Percentiles rank a stretch among this genome's conserved stretches.
phyloP scores from a whole-genome alignment of 2,329 filamentous ascomycete genomes.

The Ophiostoma piceae region DNA sequence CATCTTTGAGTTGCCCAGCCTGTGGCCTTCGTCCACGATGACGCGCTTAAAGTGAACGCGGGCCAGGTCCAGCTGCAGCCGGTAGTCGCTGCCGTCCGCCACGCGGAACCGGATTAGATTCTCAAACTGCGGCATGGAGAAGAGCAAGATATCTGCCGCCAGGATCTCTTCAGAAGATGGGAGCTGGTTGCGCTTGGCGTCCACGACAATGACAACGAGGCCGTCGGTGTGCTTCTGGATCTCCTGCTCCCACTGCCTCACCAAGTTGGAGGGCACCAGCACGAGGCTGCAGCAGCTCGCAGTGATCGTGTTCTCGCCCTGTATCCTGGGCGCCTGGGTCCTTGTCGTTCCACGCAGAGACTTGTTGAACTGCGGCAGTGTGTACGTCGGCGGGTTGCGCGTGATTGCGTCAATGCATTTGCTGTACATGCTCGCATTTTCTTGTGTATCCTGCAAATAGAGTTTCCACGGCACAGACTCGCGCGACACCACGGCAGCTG shows the following conservation, averaged over 20 bases:
- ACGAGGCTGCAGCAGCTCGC: constrained; percentile 68
- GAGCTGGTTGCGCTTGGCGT: constrained; percentile 45
- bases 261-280: constrained; percentile 75
- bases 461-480: constrained; percentile 65
- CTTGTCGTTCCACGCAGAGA: neutral
- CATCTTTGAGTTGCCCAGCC: constrained; percentile 61
- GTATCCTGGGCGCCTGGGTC: neutral
- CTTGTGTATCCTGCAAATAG: constrained; percentile 43
- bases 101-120: constrained; percentile 50
- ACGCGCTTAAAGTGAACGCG: constrained; percentile 78
- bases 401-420: constrained; percentile 53
- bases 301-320: constrained; percentile 41
- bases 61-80: constrained; percentile 52
- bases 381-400: constrained; percentile 55
- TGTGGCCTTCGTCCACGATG: constrained; percentile 89
- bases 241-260: constrained; percentile 79
- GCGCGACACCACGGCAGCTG: constrained; percentile 60
- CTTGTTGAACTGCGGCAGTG: constrained; percentile 42
- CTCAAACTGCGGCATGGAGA: constrained; percentile 70
- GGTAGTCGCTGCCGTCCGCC: constrained; percentile 31
- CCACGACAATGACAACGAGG: constrained; percentile 61
- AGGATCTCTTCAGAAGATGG: constrained; percentile 56
- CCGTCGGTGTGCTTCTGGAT: constrained; percentile 69
- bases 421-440: constrained; percentile 46
- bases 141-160: constrained; percentile 69